Evolutionary conservation across 345 rosid genomes (phyloP).

Genomic region (Murraya paniculata): DNA sequence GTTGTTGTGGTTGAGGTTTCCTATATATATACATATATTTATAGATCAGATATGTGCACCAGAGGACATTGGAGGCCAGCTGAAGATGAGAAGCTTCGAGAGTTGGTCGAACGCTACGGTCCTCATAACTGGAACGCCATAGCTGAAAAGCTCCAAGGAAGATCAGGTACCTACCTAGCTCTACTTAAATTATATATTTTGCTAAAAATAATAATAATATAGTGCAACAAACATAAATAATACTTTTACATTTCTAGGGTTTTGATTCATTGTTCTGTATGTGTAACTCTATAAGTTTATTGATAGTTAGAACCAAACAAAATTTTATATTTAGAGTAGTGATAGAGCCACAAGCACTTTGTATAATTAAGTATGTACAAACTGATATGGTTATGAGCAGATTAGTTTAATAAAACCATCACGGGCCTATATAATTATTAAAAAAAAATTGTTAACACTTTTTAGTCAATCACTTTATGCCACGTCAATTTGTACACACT

Average conservation of each 20-base stretch:
- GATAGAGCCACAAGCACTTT: too few species aligned
- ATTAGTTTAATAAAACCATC: too few species aligned
- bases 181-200: too few species aligned
- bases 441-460: too few species aligned
- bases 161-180: slow-evolving; percentile 45
- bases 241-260: not conserved
- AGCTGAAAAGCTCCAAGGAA: slow-evolving; percentile 65
- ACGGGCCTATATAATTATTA: too few species aligned
- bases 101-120: slow-evolving; percentile 60
- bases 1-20: not conserved
- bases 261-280: not conserved
- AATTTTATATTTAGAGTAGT: too few species aligned
- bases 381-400: too few species aligned
- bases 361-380: too few species aligned
- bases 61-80: slow-evolving; percentile 84
- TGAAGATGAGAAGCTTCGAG: slow-evolving; percentile 69
- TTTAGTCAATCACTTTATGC: too few species aligned
- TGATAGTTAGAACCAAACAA: too few species aligned
- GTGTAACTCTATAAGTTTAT: not conserved
- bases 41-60: slow-evolving; percentile 44
- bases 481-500: too few species aligned
- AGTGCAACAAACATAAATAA: not conserved
- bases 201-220: not conserved
- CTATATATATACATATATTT: not conserved
- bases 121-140: slow-evolving; percentile 90